Base-by-base conservation (phyloP, 768 basidiomycete genomes). In the Mycena metata region DNA sequence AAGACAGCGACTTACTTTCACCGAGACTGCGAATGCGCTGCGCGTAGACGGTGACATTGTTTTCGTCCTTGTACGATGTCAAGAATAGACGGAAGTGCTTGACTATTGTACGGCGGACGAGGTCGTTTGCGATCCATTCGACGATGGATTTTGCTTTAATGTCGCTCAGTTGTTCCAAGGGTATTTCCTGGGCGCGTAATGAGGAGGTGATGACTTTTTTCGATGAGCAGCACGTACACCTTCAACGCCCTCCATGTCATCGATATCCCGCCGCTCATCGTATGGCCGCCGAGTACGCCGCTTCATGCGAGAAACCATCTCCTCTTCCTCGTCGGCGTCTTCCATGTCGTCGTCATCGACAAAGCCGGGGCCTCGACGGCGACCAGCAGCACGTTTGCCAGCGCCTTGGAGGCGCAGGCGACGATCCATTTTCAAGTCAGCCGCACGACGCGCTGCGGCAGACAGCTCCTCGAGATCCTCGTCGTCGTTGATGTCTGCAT, bases 101-200 rank as follows among this genome's bases (percentile, higher is more conserved):
- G 73, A 93, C 88, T 70, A 99, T 96, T 0, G 96, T 92, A 61
- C 94, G 87, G 72, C 93, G 89, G 71, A 99, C 97, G 46, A 94
- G 90, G 65, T 96, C 95, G 64, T 92, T 91, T 19, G 95, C 92
- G 73, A 99, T 96, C 98, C 98, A 99, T 79, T 99, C 98, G 24
- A 93, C 92, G 64, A 99, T 96, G 15, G 95, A 96, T 76, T 96
- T 95, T 43, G 96, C 95, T 77, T 99, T 98, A 83, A 99, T 96
- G 76, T 99, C 98, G 67, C 95, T 94, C 12, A 99, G 85, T 82
- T 99, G 95, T 77, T 99, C 97, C 47, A 98, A 79, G 0, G 98
- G 96, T 60, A 99, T 86, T 79, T 98, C 96, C 95, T 98, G 75
- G 16, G 52, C 39, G 55, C 24, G 24, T 49, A 68, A 49, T 79